These are phyloP conservation scores for Dryas integrifolia DNA, from an alignment of 331 rosid species.

Conservation along the genomic window DNA sequence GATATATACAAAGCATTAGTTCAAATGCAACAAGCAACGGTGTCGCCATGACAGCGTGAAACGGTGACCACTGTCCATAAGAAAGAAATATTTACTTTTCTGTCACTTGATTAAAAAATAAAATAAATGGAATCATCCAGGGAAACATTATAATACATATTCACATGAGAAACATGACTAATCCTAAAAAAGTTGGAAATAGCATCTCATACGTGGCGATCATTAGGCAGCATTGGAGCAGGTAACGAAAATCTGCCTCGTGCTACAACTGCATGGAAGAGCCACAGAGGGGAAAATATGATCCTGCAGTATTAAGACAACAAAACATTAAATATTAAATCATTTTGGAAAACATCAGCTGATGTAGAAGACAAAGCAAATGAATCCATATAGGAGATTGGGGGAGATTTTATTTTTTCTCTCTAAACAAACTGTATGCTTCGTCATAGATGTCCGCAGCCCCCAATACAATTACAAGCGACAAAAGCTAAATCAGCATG, in stretches of 20 bases:
- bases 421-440: not conserved
- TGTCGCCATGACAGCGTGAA: constrained; percentile 70
- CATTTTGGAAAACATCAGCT: not conserved
- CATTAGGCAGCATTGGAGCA: constrained; percentile 83
- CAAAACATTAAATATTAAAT: constrained; percentile 9
- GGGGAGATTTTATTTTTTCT: not conserved
- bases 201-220: constrained; percentile 62
- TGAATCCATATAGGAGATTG: not conserved
- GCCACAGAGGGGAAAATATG: constrained; percentile 70
- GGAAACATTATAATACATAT: not conserved
- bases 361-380: not conserved
- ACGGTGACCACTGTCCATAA: constrained; percentile 88
- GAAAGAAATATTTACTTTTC: constrained; percentile 24
- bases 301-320: constrained; percentile 44
- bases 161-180: constrained; percentile 13
- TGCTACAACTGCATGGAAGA: constrained; percentile 69
- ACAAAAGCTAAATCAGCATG: not conserved
- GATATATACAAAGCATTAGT: constrained; percentile 81
- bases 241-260: constrained; percentile 91
- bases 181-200: constrained; percentile 4
- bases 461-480: constrained; percentile 1
- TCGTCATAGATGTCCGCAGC: constrained; percentile 5
- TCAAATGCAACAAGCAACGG: constrained; percentile 92
- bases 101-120: constrained; percentile 15
- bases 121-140: not conserved